Evolutionary conservation across 78 protist genomes (phyloP).

Genomic region (Kipferlia bialata): DNA sequence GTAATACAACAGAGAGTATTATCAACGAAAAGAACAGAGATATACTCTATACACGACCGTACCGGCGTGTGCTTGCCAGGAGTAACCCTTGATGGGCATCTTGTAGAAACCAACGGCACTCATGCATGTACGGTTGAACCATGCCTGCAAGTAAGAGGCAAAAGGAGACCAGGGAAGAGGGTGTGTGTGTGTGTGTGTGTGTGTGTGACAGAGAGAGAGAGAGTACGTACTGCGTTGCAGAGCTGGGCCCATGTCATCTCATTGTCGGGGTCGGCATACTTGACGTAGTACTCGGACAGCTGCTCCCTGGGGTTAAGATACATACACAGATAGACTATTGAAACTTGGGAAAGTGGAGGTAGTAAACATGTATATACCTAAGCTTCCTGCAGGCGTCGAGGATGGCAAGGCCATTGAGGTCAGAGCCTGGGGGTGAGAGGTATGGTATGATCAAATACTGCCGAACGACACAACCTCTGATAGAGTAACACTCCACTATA

Average conservation of each 20-base stretch:
- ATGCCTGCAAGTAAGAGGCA: no score
- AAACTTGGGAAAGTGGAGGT: neutral
- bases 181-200: no score
- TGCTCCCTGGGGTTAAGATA: neutral
- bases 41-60: no score
- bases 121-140: slow-evolving; percentile 43
- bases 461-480: no score
- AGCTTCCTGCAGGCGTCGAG: slow-evolving; percentile 62
- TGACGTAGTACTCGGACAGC: neutral
- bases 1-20: neutral
- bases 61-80: slow-evolving; percentile 16
- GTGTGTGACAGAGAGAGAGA: no score
- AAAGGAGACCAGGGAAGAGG: no score
- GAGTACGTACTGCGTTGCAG: no score
- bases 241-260: slow-evolving; percentile 3
- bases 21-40: no score
- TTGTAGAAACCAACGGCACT: slow-evolving; percentile 73
- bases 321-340: no score
- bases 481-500: no score
- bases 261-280: neutral
- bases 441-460: neutral
- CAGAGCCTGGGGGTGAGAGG: slow-evolving; percentile 44
- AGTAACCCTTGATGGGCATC: slow-evolving; percentile 34
- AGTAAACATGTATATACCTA: no score
- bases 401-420: slow-evolving; percentile 80